A percentile compares a stretch with the other conserved stretches of the same genome.
These are phyloP conservation scores for Acanthamoeba castellanii DNA, from an alignment of 208 protist species.

Conservation along the genomic window DNA sequence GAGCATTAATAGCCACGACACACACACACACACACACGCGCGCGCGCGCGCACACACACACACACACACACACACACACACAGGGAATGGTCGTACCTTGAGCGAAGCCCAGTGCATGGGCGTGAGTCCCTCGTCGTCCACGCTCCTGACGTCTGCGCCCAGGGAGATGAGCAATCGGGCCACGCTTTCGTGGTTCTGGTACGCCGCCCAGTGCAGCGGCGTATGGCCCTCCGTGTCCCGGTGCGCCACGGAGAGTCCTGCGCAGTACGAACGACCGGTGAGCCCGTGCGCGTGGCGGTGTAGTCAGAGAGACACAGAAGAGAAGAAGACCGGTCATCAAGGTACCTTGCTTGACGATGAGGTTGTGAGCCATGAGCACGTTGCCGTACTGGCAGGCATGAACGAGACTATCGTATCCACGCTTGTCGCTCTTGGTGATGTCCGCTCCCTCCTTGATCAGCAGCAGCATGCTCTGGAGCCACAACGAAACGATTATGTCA, in stretches of 20 bases:
- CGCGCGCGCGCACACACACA: not conserved
- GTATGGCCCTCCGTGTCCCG: slow-evolving; percentile 21
- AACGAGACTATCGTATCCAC: slow-evolving; percentile 16
- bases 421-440: slow-evolving; percentile 24
- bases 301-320: not conserved
- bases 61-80: not conserved
- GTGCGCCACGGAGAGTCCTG: not conserved
- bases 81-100: not conserved
- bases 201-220: slow-evolving; percentile 45
- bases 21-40: too few relatives aligned
- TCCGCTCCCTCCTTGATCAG: slow-evolving; percentile 34
- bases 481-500: too few relatives aligned
- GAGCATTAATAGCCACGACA: not conserved
- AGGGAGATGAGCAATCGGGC: slow-evolving; percentile 27
- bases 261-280: not conserved
- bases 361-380: slow-evolving; percentile 15
- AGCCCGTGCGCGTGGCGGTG: too few relatives aligned
- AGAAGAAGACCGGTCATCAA: not conserved
- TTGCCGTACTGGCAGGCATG: slow-evolving; percentile 42
- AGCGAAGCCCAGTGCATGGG: slow-evolving; percentile 47
- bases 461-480: slow-evolving; percentile 9
- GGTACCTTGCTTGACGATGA: slow-evolving; percentile 11
- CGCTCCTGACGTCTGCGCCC: slow-evolving; percentile 48
- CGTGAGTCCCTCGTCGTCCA: slow-evolving; percentile 53
- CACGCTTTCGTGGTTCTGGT: slow-evolving; percentile 31